Percentiles rank a stretch among this genome's conserved stretches.
Evolutionary conservation across 2,329 filamentous ascomycete genomes (phyloP).

Genomic region (Cytospora paraplurivora): DNA sequence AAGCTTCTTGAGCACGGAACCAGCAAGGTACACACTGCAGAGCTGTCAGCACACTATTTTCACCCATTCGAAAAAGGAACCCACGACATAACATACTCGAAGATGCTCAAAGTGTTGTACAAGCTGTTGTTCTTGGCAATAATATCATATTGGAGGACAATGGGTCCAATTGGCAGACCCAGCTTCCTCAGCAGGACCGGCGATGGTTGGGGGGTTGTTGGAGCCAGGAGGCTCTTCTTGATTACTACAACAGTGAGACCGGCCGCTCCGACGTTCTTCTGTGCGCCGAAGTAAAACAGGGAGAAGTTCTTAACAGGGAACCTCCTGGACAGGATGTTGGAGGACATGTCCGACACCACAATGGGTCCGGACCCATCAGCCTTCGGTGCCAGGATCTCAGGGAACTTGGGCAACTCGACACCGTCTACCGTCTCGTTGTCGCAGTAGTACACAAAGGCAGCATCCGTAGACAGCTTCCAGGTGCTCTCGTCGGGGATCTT

Average conservation of each 20-base stretch:
- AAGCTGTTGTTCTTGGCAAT: conserved; percentile 92
- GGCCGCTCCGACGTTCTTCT: conserved; percentile 89
- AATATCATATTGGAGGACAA: conserved; percentile 79
- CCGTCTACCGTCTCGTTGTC: conserved; percentile 95
- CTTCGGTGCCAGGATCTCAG: conserved; percentile 60
- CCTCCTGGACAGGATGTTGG: conserved; percentile 83
- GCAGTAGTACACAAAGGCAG: conserved; percentile 84
- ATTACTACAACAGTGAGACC: conserved; percentile 87
- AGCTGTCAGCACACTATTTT: not conserved
- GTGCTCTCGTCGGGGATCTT: conserved; percentile 74
- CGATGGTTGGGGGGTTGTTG: conserved; percentile 64
- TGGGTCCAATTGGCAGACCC: conserved; percentile 74
- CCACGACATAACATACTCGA: conserved; percentile 59
- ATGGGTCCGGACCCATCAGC: conserved; percentile 67
- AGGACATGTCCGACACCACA: conserved; percentile 90
- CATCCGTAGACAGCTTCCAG: conserved; percentile 72
- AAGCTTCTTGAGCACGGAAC: conserved; percentile 81
- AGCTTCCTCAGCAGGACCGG: conserved; percentile 72
- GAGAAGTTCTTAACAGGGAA: conserved; percentile 80
- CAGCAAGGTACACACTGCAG: conserved; percentile 78
- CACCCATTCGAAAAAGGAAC: too few relatives aligned
- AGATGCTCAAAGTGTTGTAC: conserved; percentile 95
- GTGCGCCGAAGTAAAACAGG: conserved; percentile 87
- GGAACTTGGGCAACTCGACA: conserved; percentile 82
- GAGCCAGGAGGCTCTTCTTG: conserved; percentile 77